Evolutionary conservation across 352 stramenopile species (phyloP), one percentile per base, ranked within the genome.

Genomic region (Phytophthora nicotianae): DNA sequence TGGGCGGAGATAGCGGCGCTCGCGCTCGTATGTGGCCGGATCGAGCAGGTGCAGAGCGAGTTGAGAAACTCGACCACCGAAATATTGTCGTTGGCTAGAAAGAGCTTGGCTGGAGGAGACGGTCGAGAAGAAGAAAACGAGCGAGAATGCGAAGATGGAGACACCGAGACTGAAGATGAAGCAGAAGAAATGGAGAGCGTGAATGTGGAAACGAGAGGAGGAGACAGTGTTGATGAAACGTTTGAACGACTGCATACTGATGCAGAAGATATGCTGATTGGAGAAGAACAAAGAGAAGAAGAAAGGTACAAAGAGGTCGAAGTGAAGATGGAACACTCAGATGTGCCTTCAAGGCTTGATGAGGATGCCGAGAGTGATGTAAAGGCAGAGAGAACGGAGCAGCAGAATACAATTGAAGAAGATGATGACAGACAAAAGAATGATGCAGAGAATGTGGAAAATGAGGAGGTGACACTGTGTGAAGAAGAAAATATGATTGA

Each of bases 31-130:
- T 65, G 48, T 11, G 20, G 32, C 2, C 35, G 49, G 10, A 56
- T 70, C 14, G 54, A 70, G 43, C 42, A 55, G 13, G 33, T 53
- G 42, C 33, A 70, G 43, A 24, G 27, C 17, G 55, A 70, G 24
- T 13, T 65, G 41, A 26, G 45, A 27, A 8, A 20, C 14, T 43
- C 62, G 48, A 70, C 50, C 23, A 46, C 33, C 2, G 48, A 57
- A 29, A 61, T 65, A 1, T n/a, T 70, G 32, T 20, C 48, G 26
- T 19, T 65, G 33, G 55, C 55, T 10, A 56, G 50, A 29, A 63
- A 32, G 17, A 26, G 19, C 4, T 7, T 56, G 29, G 16, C 35
- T 40, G 52, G 40, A 16, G 26, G 33, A 17, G 21, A 19, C 26
- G 6, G 19, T 24, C 27, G 27, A 52, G 37, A 27, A 55, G 23